These are phyloP conservation scores for Chernovozyma sophiae-reginae DNA, from an alignment of 1,139 yeast genomes.

Conservation along the genomic window DNA sequence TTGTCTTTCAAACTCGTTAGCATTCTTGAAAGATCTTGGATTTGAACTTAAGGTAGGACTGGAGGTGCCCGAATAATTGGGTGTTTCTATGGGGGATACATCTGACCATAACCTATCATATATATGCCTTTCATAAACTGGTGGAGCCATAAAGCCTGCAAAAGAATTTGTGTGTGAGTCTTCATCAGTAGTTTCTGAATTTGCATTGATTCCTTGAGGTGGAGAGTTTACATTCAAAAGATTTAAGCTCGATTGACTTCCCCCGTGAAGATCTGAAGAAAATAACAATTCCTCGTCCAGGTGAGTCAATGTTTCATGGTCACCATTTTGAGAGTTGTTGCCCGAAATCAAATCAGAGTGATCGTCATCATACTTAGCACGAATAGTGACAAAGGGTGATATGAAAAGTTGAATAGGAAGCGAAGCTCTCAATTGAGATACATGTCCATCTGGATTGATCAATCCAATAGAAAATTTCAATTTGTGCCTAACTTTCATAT, in stretches of 20 bases:
- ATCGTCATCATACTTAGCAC: conserved; percentile 40
- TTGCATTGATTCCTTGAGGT: background rate
- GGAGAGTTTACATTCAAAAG: conserved; percentile 13
- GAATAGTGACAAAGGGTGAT: conserved; percentile 76
- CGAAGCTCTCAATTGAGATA: conserved; percentile 72
- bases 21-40: conserved; percentile 4
- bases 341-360: conserved; percentile 10
- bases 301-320: conserved; percentile 1
- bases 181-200: conserved; percentile 1
- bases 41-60: conserved; percentile 34
- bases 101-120: conserved; percentile 85
- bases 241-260: conserved; percentile 28
- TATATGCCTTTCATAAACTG: conserved; percentile 78
- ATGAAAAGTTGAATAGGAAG: conserved; percentile 66
- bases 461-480: conserved; percentile 62
- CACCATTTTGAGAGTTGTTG: conserved; percentile 6
- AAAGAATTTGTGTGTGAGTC: conserved; percentile 22
- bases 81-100: conserved; percentile 55
- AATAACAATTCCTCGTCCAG: conserved; percentile 31
- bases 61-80: conserved; percentile 48
- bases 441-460: conserved; percentile 70
- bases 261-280: conserved; percentile 21
- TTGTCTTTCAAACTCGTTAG: conserved; percentile 10
- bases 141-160: conserved; percentile 72
- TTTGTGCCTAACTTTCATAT: conserved; percentile 68